Base-by-base conservation (phyloP, 805 yeast species). In the Yarrowia bubula region DNA sequence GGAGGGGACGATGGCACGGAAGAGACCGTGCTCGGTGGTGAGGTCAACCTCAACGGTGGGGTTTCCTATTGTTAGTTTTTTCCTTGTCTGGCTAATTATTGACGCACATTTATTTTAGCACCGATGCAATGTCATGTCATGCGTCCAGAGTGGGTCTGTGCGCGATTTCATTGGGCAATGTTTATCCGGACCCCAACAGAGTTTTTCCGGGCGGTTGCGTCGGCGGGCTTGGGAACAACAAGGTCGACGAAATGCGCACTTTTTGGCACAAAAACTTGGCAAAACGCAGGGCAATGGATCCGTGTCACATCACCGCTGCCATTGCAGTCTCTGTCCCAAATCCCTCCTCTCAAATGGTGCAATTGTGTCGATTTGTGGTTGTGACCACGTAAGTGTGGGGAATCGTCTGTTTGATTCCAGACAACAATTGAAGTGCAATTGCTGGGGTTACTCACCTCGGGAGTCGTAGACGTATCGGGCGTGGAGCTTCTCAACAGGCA, bases 1-100 rank as follows among this genome's bases (percentile, higher is more conserved):
- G 71, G 98, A 92, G 80, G 99, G 99, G 69, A 95, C 99, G 77
- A 93, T 92, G 72, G 98, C 86, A 82, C 98, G 89, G 96, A 91
- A 92, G 71, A 85, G 75, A 77, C 99, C 99, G 77, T 89, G 86
- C 70, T 84, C 93, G 77, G 99, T 93, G 85, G 88, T 83, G 75
- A 93, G 76, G 77, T 95, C 98, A 73, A 95, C 98, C 87, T 95
- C 98, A 75, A 95, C 99, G 74, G 99, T 93, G 83, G 99, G 99
- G 88, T 93, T 95, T 64, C 78, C 77, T 74, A 22, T n/a, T 11
- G 43, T 32, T 44, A 66, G 51, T 47, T 53, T 14, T 48, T 47
- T 15, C n/a, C 31, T 17, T 15, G 15, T 15, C n/a, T 15, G 15
- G 51, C 38, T 22, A 22, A 22, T 17, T 15, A 18, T 35, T 50